Evolutionary conservation across 179 eudicot genomes (phyloP).

Genomic region (Dionaea muscipula): DNA sequence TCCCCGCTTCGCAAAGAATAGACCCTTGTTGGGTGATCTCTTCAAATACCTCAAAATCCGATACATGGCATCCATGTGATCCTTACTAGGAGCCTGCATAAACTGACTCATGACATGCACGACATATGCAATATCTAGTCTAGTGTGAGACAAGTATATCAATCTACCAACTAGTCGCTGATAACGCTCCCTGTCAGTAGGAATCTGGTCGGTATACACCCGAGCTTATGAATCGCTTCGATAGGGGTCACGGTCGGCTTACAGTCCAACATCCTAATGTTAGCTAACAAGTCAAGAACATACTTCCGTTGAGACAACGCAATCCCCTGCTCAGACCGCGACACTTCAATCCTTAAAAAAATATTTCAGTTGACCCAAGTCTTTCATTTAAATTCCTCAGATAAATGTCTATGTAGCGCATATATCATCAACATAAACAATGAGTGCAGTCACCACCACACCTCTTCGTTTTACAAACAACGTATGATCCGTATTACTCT

Average conservation of each 20-base stretch:
- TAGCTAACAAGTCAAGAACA: neutral
- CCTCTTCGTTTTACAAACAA: neutral
- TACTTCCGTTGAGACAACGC: neutral
- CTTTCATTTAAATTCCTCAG: neutral
- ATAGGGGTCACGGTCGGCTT: neutral
- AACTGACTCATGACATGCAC: neutral
- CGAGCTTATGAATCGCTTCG: neutral
- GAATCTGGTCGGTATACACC: neutral
- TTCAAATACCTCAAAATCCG: too few relatives aligned
- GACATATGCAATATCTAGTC: neutral
- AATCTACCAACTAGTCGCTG: neutral
- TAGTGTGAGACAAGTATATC: neutral
- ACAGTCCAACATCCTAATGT: neutral
- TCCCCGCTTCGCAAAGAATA: too few relatives aligned
- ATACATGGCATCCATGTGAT: too few relatives aligned
- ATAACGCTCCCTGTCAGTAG: neutral
- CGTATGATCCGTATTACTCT: neutral
- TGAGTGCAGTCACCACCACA: neutral
- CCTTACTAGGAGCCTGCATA: neutral
- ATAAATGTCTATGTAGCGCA: neutral
- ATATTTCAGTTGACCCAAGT: neutral
- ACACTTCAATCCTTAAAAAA: neutral
- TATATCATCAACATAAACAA: constrained; percentile 1
- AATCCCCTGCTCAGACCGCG: neutral
- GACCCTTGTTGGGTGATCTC: too few relatives aligned